Conservation (phyloP, 768 basidiomycete species). For the Cystofilobasidium bisporidii region DNA sequence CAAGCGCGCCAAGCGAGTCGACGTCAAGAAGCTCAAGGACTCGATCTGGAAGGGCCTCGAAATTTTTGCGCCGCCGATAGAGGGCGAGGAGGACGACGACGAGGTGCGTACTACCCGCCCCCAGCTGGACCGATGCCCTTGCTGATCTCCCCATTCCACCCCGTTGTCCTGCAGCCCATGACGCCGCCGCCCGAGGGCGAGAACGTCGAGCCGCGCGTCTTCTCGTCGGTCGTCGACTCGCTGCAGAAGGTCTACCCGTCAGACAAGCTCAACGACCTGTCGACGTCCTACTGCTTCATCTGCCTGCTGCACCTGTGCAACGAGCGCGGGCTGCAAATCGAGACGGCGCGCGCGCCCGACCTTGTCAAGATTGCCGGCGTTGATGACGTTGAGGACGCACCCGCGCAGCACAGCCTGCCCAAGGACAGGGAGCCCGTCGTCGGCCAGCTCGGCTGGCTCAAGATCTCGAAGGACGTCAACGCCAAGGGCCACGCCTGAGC, state of each 20-base stretch:
- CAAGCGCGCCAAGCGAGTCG: conserved; percentile 89
- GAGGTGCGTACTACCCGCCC: conserved; percentile 9
- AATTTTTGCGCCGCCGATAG: conserved; percentile 53
- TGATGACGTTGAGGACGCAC: conserved; percentile 4
- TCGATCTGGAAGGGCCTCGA: conserved; percentile 93
- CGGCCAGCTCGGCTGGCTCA: conserved; percentile 26
- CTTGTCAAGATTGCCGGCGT: background rate
- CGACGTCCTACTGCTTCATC: conserved; percentile 98
- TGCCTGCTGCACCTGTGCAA: conserved; percentile 93
- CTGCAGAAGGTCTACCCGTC: conserved; percentile 72
- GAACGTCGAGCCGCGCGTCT: conserved; percentile 33
- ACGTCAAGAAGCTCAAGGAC: conserved; percentile 91
- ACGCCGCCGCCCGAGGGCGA: conserved; percentile 29
- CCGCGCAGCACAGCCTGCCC: background rate
- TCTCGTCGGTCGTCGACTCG: conserved; percentile 61
- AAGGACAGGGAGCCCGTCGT: conserved; percentile 12
- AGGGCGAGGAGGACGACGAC: conserved; percentile 38
- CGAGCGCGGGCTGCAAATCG: conserved; percentile 84
- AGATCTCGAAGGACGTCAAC: conserved; percentile 27
- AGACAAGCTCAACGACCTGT: conserved; percentile 96
- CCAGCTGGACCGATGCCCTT: too few relatives aligned
- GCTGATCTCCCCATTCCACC: conserved; percentile 1
- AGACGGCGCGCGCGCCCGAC: conserved; percentile 35
- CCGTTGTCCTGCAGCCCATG: conserved; percentile 3
- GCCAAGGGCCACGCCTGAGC: conserved; percentile 26